Evolutionary conservation across 23 red algal species (phyloP).

Genomic region (Chondrus crispus): DNA sequence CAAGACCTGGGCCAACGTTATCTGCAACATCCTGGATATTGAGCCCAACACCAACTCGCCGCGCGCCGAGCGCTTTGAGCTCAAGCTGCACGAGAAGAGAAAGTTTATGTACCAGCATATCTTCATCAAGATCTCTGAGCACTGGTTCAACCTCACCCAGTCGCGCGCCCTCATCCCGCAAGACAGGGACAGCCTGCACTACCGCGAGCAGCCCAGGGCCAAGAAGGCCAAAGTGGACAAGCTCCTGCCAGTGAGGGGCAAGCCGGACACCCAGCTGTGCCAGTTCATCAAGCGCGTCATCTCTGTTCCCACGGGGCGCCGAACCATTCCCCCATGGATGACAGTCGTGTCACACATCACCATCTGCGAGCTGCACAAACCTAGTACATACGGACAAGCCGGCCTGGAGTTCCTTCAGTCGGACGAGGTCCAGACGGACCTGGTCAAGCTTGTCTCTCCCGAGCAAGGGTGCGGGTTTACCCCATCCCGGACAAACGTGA

Average conservation of each 20-base stretch:
- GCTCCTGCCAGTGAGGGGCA: not conserved
- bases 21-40: conserved; percentile 26
- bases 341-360: not conserved
- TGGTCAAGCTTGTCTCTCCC: not conserved
- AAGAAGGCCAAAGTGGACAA: not conserved
- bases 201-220: not conserved
- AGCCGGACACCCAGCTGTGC: not conserved
- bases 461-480: not conserved
- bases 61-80: conserved; percentile 9
- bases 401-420: conserved; percentile 38
- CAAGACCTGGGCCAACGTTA: conserved; percentile 36
- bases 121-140: conserved; percentile 48
- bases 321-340: not conserved
- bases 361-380: conserved; percentile 30
- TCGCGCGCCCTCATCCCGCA: not conserved
- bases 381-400: conserved; percentile 26
- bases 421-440: not conserved
- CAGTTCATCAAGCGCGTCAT: not conserved
- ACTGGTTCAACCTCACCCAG: conserved; percentile 20
- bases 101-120: conserved; percentile 50
- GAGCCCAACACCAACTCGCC: not conserved
- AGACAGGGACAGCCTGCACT: not conserved
- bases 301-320: not conserved
- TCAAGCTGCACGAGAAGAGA: conserved; percentile 41
- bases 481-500: not conserved